These are phyloP conservation scores for Monosporascus sp. DNA, from an alignment of 2,329 filamentous ascomycete genomes.

Conservation along the genomic window DNA sequence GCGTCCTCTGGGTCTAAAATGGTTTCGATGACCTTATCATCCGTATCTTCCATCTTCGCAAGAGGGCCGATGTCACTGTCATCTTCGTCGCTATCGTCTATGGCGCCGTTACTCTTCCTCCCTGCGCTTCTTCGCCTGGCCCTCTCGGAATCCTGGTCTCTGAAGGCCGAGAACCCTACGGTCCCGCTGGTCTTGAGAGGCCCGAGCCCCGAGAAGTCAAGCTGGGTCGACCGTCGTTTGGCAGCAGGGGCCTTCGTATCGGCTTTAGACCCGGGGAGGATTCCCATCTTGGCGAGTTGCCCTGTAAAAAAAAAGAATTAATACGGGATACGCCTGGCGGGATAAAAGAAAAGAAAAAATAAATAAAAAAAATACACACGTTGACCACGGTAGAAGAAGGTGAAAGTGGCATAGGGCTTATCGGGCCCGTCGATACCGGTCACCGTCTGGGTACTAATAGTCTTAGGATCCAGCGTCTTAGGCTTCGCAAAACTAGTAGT, in stretches of 20 bases:
- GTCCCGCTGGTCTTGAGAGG: constrained; percentile 83
- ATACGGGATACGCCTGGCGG: constrained; percentile 5
- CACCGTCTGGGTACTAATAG: constrained; percentile 98
- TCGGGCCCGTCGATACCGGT: constrained; percentile 95
- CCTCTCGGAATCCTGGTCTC: constrained; percentile 59
- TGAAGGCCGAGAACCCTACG: constrained; percentile 84
- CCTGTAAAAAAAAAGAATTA: constrained; percentile 44
- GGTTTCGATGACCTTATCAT: constrained; percentile 55
- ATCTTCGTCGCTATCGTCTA: constrained; percentile 66
- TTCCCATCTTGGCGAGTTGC: constrained; percentile 95
- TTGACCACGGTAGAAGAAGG: constrained; percentile 94
- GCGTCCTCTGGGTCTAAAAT: constrained; percentile 66
- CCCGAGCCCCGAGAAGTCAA: constrained; percentile 79
- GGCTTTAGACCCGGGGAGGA: constrained; percentile 64
- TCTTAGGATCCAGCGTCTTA: constrained; percentile 91
- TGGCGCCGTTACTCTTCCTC: constrained; percentile 60
- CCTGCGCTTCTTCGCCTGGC: constrained; percentile 52
- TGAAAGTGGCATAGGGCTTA: constrained; percentile 93
- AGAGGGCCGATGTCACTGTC: constrained; percentile 59
- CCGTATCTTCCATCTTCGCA: constrained; percentile 59
- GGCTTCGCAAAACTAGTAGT: constrained; percentile 97
- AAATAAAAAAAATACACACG: constrained; percentile 59
- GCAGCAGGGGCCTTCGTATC: constrained; percentile 53
- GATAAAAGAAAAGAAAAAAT: neutral
- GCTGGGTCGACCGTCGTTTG: constrained; percentile 78